Evolutionary conservation across 352 stramenopile species (phyloP).

Genomic region (Peronospora tabacina): DNA sequence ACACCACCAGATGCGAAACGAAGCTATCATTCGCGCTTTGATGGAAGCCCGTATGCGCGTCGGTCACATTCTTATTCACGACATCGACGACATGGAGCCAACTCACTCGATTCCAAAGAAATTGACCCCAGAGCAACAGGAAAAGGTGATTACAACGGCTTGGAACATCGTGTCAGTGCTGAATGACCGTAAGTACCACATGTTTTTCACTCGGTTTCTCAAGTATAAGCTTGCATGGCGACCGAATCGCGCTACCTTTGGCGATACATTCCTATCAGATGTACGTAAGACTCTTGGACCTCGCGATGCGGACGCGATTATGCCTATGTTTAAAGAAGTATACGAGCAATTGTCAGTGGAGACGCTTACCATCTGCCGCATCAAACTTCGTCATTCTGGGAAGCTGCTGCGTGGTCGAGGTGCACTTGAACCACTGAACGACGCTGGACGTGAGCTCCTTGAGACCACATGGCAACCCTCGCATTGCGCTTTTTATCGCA

Average conservation of each 20-base stretch:
- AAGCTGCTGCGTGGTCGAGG: slow-evolving; percentile 56
- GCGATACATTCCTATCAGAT: slow-evolving; percentile 72
- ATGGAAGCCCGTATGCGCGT: slow-evolving; percentile 80
- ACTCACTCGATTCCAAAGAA: slow-evolving; percentile 48
- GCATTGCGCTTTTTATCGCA: slow-evolving; percentile 71
- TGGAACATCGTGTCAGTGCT: slow-evolving; percentile 84
- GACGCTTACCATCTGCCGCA: slow-evolving; percentile 77
- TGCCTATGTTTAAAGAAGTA: slow-evolving; percentile 73
- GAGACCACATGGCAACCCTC: slow-evolving; percentile 39
- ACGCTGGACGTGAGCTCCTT: slow-evolving; percentile 33
- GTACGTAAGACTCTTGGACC: slow-evolving; percentile 55
- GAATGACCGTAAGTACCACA: slow-evolving; percentile 79
- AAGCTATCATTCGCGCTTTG: slow-evolving; percentile 68
- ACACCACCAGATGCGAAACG: slow-evolving; percentile 74
- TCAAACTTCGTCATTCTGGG: slow-evolving; percentile 63
- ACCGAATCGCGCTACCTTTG: slow-evolving; percentile 67
- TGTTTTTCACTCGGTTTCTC: slow-evolving; percentile 82
- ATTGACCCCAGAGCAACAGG: slow-evolving; percentile 50
- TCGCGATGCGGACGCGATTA: slow-evolving; percentile 51
- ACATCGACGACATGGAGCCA: slow-evolving; percentile 70
- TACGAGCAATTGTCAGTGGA: slow-evolving; percentile 76
- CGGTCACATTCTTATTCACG: slow-evolving; percentile 74
- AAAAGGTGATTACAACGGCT: slow-evolving; percentile 73
- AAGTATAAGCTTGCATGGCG: slow-evolving; percentile 84
- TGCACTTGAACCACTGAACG: slow-evolving; percentile 37